Evolutionary conservation across 805 yeast genomes (phyloP).

Genomic region (Kodamaea kakaduensis): DNA sequence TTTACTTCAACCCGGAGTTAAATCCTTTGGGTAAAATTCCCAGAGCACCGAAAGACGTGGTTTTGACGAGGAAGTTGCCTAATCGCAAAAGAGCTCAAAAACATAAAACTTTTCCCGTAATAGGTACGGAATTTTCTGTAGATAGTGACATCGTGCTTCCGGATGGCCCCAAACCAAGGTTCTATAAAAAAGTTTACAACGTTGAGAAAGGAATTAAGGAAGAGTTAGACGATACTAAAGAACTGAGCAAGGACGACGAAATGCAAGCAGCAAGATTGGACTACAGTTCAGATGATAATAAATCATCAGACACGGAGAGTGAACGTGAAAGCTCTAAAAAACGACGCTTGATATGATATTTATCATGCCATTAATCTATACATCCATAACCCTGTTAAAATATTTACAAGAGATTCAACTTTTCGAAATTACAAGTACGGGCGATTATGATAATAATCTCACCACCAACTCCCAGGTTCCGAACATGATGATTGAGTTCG

Average conservation of each 20-base stretch:
- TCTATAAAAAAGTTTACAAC: slow-evolving; percentile 41
- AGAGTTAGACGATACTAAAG: slow-evolving; percentile 1
- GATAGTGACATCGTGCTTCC: slow-evolving; percentile 36
- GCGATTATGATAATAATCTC: slow-evolving; percentile 25
- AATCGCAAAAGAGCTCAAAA: slow-evolving; percentile 7
- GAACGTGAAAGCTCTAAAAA: slow-evolving; percentile 1
- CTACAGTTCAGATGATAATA: slow-evolving; percentile 1
- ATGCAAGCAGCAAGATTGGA: slow-evolving; percentile 1
- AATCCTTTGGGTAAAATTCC: slow-evolving; percentile 61
- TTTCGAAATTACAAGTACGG: not conserved
- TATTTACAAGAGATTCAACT: not conserved
- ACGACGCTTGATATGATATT: not conserved
- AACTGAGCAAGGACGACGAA: slow-evolving; percentile 8
- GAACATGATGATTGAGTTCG: slow-evolving; percentile 96
- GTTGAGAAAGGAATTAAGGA: slow-evolving; percentile 11
- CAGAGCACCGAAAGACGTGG: not conserved
- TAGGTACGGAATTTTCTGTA: slow-evolving; percentile 12
- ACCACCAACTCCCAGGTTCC: slow-evolving; percentile 92
- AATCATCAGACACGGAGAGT: slow-evolving; percentile 2
- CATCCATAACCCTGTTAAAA: too few species aligned
- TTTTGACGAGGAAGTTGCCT: not conserved
- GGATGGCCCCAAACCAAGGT: slow-evolving; percentile 40
- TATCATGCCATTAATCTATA: not conserved
- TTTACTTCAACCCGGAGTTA: slow-evolving; percentile 64
- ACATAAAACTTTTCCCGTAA: too few species aligned